Evolutionary conservation across 352 stramenopile species (phyloP).

Genomic region (Phytophthora sansomeana): DNA sequence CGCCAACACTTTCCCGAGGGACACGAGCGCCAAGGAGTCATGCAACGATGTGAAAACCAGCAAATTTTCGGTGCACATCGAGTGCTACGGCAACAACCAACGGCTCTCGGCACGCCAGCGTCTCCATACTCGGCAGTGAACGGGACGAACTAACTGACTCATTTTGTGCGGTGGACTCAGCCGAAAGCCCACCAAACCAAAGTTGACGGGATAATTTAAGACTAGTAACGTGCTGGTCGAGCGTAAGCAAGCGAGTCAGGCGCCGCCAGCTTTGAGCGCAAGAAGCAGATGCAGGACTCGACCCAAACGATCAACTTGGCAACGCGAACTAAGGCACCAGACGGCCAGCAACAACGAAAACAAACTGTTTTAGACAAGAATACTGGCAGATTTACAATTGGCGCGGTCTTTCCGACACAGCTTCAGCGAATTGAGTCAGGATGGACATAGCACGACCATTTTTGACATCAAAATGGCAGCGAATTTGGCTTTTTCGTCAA

Average conservation of each 20-base stretch:
- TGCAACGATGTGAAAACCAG: slow-evolving; percentile 5
- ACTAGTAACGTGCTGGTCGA: slow-evolving; percentile 23
- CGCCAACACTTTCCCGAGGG: too few relatives aligned
- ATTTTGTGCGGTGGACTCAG: slow-evolving; percentile 19
- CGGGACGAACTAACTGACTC: slow-evolving; percentile 18
- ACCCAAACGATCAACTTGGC: background rate
- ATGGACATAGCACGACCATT: background rate
- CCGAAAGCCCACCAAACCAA: slow-evolving; percentile 20
- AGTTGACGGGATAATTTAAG: slow-evolving; percentile 17
- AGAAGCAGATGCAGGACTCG: slow-evolving; percentile 2
- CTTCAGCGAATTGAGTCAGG: slow-evolving; percentile 1
- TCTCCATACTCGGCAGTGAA: background rate
- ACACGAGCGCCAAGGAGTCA: background rate
- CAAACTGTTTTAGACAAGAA: background rate
- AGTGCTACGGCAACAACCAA: slow-evolving; percentile 1
- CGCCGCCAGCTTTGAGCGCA: background rate
- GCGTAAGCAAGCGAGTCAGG: slow-evolving; percentile 5
- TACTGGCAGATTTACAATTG: background rate
- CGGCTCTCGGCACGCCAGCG: slow-evolving; percentile 17
- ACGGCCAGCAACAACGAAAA: background rate
- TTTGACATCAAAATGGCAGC: slow-evolving; percentile 3
- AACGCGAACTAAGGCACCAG: background rate
- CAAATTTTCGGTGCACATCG: slow-evolving; percentile 39
- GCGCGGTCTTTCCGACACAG: background rate
- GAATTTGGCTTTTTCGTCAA: background rate